Percentiles rank a stretch among this genome's conserved stretches.
These are phyloP conservation scores for Raphanus raphanistrum DNA, from an alignment of 345 rosid species.

Conservation along the genomic window DNA sequence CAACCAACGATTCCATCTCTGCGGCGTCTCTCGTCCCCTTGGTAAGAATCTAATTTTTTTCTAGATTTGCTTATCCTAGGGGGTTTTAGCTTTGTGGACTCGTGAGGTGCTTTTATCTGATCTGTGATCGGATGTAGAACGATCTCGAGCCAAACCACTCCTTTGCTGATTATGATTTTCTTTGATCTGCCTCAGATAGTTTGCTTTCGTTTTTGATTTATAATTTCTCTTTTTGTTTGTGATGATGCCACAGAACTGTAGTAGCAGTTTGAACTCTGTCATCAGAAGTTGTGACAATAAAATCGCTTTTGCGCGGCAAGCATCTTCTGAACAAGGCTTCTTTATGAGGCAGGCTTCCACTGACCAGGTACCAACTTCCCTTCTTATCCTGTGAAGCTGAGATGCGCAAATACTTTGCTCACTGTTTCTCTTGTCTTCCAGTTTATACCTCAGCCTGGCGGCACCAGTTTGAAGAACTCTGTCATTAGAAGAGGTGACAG, in stretches of 20 bases:
- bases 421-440: constrained; percentile 1
- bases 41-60: constrained; percentile 46
- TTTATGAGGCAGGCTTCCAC: constrained; percentile 71
- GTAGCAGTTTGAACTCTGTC: constrained; percentile 60
- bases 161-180: neutral
- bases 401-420: neutral
- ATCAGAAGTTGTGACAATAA: constrained; percentile 57
- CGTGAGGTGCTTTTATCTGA: neutral
- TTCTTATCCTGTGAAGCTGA: neutral
- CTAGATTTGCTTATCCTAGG: neutral
- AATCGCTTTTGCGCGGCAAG: constrained; percentile 67
- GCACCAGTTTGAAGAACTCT: constrained; percentile 53
- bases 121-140: neutral
- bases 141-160: neutral
- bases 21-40: constrained; percentile 56
- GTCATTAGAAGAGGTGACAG: constrained; percentile 55
- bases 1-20: constrained; percentile 41
- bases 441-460: constrained; percentile 33
- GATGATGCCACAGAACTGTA: constrained; percentile 61
- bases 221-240: neutral
- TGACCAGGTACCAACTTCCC: constrained; percentile 45
- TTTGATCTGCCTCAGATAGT: neutral
- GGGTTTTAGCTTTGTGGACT: neutral
- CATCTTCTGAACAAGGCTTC: constrained; percentile 54
- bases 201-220: neutral